Conservation (phyloP, 306 rosid genomes). For the Citrullus colocynthis region DNA sequence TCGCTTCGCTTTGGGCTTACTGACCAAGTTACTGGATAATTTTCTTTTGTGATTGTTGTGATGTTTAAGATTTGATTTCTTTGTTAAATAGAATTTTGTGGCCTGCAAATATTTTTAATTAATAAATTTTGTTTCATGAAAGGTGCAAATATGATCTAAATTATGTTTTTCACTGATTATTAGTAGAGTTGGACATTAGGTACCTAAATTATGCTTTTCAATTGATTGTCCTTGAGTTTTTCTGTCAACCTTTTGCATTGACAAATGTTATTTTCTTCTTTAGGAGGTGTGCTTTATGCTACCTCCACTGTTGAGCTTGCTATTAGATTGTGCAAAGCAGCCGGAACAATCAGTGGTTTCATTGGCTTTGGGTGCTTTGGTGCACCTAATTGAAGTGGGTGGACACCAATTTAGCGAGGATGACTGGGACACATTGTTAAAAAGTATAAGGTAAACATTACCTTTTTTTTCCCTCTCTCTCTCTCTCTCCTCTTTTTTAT, state of each 20-base stretch:
- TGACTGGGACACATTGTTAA: constrained; percentile 91
- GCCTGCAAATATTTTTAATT: neutral
- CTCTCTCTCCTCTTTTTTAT: too few species aligned
- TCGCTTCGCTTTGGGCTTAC: neutral
- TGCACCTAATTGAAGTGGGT: constrained; percentile 94
- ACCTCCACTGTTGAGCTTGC: constrained; percentile 77
- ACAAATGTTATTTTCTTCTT: constrained; percentile 15
- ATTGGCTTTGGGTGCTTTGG: constrained; percentile 91
- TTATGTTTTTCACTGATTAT: neutral
- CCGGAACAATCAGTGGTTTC: constrained; percentile 97
- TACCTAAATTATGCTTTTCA: neutral
- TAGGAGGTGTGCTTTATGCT: constrained; percentile 99
- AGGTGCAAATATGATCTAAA: neutral
- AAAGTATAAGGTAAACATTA: constrained; percentile 64
- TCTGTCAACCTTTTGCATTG: constrained; percentile 2
- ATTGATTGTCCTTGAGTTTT: neutral
- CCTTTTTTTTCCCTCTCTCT: neutral
- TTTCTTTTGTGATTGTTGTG: neutral
- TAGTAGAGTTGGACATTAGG: neutral
- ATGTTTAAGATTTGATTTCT: neutral
- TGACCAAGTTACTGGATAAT: neutral
- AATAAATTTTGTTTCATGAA: neutral
- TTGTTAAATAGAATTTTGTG: neutral
- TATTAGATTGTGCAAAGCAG: constrained; percentile 96
- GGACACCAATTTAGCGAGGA: constrained; percentile 93